phyloP scores from a whole-genome alignment of 2,329 filamentous ascomycete species.

The Achaetomium macrosporum region DNA sequence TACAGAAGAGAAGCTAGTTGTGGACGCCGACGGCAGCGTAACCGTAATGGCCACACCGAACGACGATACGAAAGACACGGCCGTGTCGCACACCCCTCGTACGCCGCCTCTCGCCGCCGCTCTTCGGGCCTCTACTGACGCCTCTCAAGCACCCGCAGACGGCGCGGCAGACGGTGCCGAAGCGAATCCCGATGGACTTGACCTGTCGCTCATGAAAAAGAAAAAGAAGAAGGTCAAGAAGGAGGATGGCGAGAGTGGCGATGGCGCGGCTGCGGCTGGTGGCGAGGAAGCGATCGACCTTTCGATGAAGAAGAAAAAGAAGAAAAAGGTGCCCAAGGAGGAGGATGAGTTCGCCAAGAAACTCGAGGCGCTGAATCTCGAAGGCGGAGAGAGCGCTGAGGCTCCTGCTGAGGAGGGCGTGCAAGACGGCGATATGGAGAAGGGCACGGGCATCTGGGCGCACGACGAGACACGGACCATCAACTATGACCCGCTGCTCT shows the following conservation, averaged over 20 bases:
- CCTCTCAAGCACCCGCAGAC: slow-evolving; percentile 41
- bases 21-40: slow-evolving; percentile 84
- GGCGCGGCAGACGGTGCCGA: slow-evolving; percentile 45
- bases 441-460: slow-evolving; percentile 84
- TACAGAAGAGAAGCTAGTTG: slow-evolving; percentile 78
- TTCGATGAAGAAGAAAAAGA: slow-evolving; percentile 72
- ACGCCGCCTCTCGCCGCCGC: slow-evolving; percentile 54
- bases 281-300: slow-evolving; percentile 46
- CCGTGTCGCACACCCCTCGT: slow-evolving; percentile 70
- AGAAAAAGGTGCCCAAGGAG: slow-evolving; percentile 57
- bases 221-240: slow-evolving; percentile 70
- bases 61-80: slow-evolving; percentile 73
- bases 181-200: slow-evolving; percentile 44
- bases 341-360: slow-evolving; percentile 31
- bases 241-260: slow-evolving; percentile 45
- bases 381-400: slow-evolving; percentile 54
- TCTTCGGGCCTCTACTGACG: slow-evolving; percentile 50
- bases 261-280: slow-evolving; percentile 37
- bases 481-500: slow-evolving; percentile 77
- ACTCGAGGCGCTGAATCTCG: slow-evolving; percentile 30
- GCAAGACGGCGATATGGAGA: slow-evolving; percentile 71
- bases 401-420: slow-evolving; percentile 44
- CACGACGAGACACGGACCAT: slow-evolving; percentile 75
- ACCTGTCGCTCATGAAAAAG: slow-evolving; percentile 58
- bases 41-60: slow-evolving; percentile 64